Evolutionary conservation across 1,284 basidiomycete species (phyloP), one percentile per base, ranked within the genome.

Genomic region (Trichosporon coremiiforme): DNA sequence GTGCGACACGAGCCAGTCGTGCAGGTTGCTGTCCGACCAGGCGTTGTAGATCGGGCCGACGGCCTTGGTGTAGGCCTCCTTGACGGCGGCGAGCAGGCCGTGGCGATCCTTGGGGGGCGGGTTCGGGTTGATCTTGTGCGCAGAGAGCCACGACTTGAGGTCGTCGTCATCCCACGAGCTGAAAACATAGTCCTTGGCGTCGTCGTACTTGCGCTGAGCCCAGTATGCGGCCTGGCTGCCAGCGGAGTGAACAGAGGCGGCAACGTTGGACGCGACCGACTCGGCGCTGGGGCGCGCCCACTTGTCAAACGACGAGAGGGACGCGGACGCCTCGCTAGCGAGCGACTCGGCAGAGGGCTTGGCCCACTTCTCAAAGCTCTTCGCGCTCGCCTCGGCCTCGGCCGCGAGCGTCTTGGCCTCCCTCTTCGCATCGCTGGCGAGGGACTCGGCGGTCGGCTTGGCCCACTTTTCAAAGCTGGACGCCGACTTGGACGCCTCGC

Each of bases 1-100:
- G 81, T 94, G 93, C 36, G 87, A 83, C 5, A 91, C 85, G 64
- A 97, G 90, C 94, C 95, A 98, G 73, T 91, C 76, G 77, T 93
- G 92, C 66, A 95, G 88, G 79, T 92, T 92, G 2, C 89, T 90
- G 78, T 91, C 90, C 62, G 89, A 90, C 94, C 94, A 98, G 4
- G 89, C 88, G 41, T 91, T 85, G 87, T 92, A 98, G 63, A 90
- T 82, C 0, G 91, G 90, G 70, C 87, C 84, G 17, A 87, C 85
- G 63, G 86, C 85, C 38, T 88, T 88, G 70, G 76, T 75, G 80
- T 94, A 95, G 0, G 89, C 86, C 35, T 89, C 86, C 62, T 86
- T 86, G 86, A 94, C 91, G 79, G 90, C 86, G 17, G 84, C 84
- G 29, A 92, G 81, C 35, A 95, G 81, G 75, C 93, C 89, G n/a